phyloP scores from a whole-genome alignment of 2,329 filamentous ascomycete genomes.

The Penicillium sp. region DNA sequence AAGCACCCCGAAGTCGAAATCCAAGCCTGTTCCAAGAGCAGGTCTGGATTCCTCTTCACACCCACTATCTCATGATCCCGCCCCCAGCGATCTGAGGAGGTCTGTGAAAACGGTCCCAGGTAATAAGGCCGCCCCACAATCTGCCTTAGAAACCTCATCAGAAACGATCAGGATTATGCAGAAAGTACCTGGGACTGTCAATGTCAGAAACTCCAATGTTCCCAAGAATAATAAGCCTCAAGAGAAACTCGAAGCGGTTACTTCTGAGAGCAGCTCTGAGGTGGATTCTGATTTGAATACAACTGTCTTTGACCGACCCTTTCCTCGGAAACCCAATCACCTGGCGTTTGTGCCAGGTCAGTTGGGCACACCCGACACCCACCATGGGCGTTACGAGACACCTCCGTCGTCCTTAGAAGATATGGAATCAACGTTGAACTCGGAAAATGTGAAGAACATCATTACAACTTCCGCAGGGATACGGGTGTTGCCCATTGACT shows the following conservation, averaged over 20 bases:
- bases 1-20: not conserved
- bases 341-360: slow-evolving; percentile 34
- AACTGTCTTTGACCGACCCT: slow-evolving; percentile 36
- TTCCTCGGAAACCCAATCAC: slow-evolving; percentile 19
- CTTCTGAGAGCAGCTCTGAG: slow-evolving; percentile 33
- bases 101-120: not conserved
- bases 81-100: not conserved
- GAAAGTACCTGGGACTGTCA: slow-evolving; percentile 3
- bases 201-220: not conserved
- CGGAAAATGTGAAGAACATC: slow-evolving; percentile 20
- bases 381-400: slow-evolving; percentile 26
- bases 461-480: slow-evolving; percentile 14
- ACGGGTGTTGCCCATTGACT: slow-evolving; percentile 25
- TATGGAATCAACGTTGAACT: slow-evolving; percentile 18
- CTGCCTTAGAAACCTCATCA: not conserved
- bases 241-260: slow-evolving; percentile 15
- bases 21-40: not conserved
- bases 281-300: slow-evolving; percentile 35
- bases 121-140: not conserved
- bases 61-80: not conserved
- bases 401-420: slow-evolving; percentile 44
- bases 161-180: not conserved
- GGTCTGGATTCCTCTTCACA: not conserved
- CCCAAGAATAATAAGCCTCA: not conserved
- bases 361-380: slow-evolving; percentile 23